Conservation (phyloP, 2,329 filamentous ascomycete genomes). For the Tricladium varicosporioides region DNA sequence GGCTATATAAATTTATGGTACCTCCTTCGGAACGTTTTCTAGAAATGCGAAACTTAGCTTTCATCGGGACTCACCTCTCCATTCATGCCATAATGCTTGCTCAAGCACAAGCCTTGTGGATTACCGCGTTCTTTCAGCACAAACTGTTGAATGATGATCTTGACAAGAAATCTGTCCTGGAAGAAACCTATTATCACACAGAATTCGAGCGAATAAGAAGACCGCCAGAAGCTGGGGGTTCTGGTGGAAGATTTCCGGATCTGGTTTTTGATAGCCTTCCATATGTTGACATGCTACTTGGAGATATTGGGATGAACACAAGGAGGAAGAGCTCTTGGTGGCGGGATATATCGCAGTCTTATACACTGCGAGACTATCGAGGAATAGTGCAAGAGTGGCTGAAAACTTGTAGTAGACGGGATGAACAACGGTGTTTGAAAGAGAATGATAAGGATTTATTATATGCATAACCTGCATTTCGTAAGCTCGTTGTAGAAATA, state of each 20-base stretch:
- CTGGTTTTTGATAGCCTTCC: slow-evolving; percentile 76
- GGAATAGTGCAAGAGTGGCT: slow-evolving; percentile 44
- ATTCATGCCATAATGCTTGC: slow-evolving; percentile 43
- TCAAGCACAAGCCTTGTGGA: slow-evolving; percentile 57
- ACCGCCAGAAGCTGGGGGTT: slow-evolving; percentile 67
- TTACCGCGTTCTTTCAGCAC: slow-evolving; percentile 61
- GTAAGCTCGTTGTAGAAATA: too few relatives aligned
- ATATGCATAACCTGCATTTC: too few relatives aligned
- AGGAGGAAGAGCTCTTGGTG: slow-evolving; percentile 50
- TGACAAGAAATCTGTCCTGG: neutral
- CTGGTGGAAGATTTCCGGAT: slow-evolving; percentile 61
- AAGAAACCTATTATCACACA: neutral
- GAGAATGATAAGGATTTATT: too few relatives aligned
- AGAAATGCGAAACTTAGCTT: slow-evolving; percentile 42
- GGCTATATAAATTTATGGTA: slow-evolving; percentile 47
- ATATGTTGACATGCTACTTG: slow-evolving; percentile 67
- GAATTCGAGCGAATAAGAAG: slow-evolving; percentile 57
- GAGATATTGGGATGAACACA: slow-evolving; percentile 60
- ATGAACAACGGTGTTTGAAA: too few relatives aligned
- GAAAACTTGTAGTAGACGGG: too few relatives aligned
- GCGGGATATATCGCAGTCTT: slow-evolving; percentile 42
- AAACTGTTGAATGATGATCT: slow-evolving; percentile 20
- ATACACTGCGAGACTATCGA: slow-evolving; percentile 45
- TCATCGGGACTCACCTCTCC: slow-evolving; percentile 44
- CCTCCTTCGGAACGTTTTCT: slow-evolving; percentile 41